A percentile compares a stretch with the other conserved stretches of the same genome.
Conservation (phyloP, 306 rosid species). For the Cicer cuneatum region DNA sequence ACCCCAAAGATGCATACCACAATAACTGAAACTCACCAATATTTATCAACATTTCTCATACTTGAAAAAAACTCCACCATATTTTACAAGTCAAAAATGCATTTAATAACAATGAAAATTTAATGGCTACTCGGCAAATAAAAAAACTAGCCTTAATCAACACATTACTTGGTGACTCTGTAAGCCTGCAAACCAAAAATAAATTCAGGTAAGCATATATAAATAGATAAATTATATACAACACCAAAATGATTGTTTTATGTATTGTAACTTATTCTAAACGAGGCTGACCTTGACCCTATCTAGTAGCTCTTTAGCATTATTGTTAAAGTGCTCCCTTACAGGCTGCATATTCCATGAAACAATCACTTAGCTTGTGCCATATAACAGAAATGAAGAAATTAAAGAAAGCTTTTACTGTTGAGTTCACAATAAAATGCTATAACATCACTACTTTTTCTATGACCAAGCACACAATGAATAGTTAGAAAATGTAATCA, state of each 20-base stretch:
- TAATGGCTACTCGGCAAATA: background rate
- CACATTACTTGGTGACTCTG: background rate
- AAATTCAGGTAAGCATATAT: background rate
- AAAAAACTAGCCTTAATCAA: background rate
- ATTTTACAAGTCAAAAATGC: background rate
- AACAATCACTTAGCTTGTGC: conserved; percentile 22
- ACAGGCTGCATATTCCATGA: conserved; percentile 64
- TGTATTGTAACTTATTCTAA: background rate
- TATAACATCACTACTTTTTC: background rate
- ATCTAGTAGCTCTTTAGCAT: conserved; percentile 72
- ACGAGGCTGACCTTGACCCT: conserved; percentile 68
- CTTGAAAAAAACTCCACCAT: background rate
- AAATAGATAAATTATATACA: background rate
- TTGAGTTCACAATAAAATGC: background rate
- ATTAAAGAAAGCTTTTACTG: background rate
- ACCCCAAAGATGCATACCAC: background rate
- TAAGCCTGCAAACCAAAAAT: background rate
- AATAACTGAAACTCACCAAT: background rate
- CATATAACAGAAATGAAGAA: background rate
- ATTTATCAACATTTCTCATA: background rate
- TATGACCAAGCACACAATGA: background rate
- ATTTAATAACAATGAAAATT: background rate
- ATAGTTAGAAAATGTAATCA: conserved; percentile 1
- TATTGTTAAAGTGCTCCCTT: conserved; percentile 69
- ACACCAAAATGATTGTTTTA: background rate